Base-by-base conservation (phyloP, 1,284 basidiomycete genomes). In the Cystobasidium sp. region DNA sequence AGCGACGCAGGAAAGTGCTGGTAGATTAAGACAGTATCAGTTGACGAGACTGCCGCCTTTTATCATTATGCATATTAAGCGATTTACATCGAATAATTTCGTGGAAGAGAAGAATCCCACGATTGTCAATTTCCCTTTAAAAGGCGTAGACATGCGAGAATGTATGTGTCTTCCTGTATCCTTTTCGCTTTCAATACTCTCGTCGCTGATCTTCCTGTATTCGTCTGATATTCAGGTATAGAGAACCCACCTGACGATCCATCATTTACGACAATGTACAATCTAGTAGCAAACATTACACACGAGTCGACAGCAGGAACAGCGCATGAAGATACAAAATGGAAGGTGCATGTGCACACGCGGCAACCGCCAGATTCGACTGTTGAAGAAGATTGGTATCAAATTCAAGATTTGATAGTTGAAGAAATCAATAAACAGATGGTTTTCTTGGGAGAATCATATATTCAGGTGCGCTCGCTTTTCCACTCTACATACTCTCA, bases 91-190 rank as follows among this genome's bases (percentile, higher is more conserved):
- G 82, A 99, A 99, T 83, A 88, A 88, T 67, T 98, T 99, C 80
- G 93, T 97, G 1, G 96, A 98, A 83, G 96, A 99, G 83, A 96
- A 97, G 83, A 99, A 99, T 81, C 95, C 95, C 2, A 99, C 97
- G 1, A 95, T 99, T 75, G 92, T 99, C 79, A 98, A 97, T 81
- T 99, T 97, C 81, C 94, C 94, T 12, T 86, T 97, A 56, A 88
- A 92, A 73, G 94, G 94, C 0, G 87, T 99, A 22, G 94, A 98
- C 83, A 90, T 98, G 82, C 85, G 84, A 78, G 92, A 93, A 66
- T 97, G 93, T 95, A 81, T 80, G 92, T 85, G 63, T 16, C 6
- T 3, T 75, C 18, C 56, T 75, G 69, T 31, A 31, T 31, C 58
- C n/a, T 43, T 41, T 24, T 56, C 20, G 10, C 9, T 6, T 8